phyloP scores from a whole-genome alignment of 208 protist species.

The Wallacemonas sp. region DNA sequence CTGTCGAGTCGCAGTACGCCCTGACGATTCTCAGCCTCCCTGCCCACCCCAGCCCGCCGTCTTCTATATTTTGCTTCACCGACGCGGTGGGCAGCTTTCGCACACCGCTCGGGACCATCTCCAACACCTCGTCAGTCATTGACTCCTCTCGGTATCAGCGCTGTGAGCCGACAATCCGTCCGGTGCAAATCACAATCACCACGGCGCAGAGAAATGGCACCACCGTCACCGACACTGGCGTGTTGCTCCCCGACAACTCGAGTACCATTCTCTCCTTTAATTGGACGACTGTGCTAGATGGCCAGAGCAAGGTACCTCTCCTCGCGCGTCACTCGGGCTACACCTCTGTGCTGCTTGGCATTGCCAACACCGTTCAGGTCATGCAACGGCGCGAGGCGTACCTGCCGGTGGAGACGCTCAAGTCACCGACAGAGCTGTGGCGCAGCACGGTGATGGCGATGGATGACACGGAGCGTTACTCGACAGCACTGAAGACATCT shows the following conservation, averaged over 20 bases:
- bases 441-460: constrained; percentile 5
- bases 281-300: constrained; percentile 28
- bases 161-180: background rate
- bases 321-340: constrained; percentile 29
- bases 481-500: background rate
- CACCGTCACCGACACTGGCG: background rate
- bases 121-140: background rate
- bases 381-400: constrained; percentile 23
- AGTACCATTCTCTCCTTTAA: background rate
- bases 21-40: constrained; percentile 25
- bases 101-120: background rate
- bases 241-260: background rate
- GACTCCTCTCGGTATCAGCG: background rate
- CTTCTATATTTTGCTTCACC: constrained; percentile 15
- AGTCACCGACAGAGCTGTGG: constrained; percentile 4
- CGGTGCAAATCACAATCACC: constrained; percentile 25
- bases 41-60: constrained; percentile 16
- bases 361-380: constrained; percentile 18
- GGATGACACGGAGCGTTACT: background rate
- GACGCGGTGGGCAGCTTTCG: background rate
- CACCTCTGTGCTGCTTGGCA: constrained; percentile 28
- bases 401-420: constrained; percentile 3
- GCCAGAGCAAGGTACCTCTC: constrained; percentile 20
- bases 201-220: background rate
- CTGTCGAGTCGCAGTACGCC: constrained; percentile 22